Conservation (phyloP, 225 moss, liverwort and hornwort genomes). For the Pleurozium schreberi region DNA sequence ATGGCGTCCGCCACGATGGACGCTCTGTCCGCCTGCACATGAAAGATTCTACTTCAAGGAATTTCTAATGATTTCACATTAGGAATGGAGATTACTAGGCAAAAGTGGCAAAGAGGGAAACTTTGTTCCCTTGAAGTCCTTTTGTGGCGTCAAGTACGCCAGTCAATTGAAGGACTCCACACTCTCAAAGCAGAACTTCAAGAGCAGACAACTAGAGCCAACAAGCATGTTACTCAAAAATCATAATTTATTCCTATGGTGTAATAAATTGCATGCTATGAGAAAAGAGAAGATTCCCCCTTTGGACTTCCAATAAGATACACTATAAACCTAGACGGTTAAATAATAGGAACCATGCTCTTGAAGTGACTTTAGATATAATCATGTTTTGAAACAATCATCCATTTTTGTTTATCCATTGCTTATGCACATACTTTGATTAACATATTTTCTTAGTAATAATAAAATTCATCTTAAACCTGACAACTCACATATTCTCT, state of each 20-base stretch:
- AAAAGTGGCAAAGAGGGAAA: no score
- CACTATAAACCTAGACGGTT: not conserved
- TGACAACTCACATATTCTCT: not conserved
- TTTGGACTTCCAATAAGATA: fast-evolving
- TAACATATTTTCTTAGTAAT: fast-evolving
- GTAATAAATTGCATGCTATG: fast-evolving
- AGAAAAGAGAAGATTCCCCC: fast-evolving
- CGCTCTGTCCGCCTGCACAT: slow-evolving; percentile 68
- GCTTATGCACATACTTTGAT: fast-evolving
- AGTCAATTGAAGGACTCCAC: not conserved
- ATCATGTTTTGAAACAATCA: not conserved
- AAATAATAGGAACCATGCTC: no score
- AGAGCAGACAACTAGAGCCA: no score
- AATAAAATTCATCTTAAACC: not conserved
- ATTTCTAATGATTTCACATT: no score
- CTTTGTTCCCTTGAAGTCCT: no score
- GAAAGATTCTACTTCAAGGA: not conserved
- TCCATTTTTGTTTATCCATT: not conserved
- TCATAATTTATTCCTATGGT: not conserved
- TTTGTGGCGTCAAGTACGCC: not conserved
- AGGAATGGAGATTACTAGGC: no score
- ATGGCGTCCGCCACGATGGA: slow-evolving; percentile 95
- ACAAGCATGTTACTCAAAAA: no score
- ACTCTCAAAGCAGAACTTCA: not conserved
- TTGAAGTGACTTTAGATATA: not conserved